Percentiles rank a stretch among this genome's conserved stretches.
Evolutionary conservation across 805 yeast genomes (phyloP).

Genomic region (Pichia kluyveri): DNA sequence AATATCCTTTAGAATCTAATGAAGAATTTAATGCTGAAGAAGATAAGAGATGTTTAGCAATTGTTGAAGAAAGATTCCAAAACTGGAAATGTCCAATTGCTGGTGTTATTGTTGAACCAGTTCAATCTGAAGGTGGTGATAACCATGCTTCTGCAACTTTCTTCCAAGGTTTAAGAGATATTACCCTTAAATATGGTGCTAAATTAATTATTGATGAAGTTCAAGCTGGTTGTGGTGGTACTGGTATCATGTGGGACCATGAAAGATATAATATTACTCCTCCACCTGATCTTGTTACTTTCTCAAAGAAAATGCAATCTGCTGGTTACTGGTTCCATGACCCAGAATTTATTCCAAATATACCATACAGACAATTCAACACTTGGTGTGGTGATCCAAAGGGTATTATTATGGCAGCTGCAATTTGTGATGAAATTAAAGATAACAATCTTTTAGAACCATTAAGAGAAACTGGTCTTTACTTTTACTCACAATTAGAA

Average conservation of each 20-base stretch:
- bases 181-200: slow-evolving; percentile 62
- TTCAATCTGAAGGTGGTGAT: slow-evolving; percentile 89
- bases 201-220: slow-evolving; percentile 78
- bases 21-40: slow-evolving; percentile 68
- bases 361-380: slow-evolving; percentile 84
- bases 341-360: slow-evolving; percentile 62
- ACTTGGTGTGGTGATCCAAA: slow-evolving; percentile 94
- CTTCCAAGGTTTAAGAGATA: slow-evolving; percentile 76
- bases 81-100: slow-evolving; percentile 75
- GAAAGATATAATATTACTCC: slow-evolving; percentile 71
- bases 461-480: slow-evolving; percentile 56
- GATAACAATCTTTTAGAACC: slow-evolving; percentile 50
- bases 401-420: slow-evolving; percentile 64
- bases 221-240: slow-evolving; percentile 85
- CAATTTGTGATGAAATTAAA: slow-evolving; percentile 57
- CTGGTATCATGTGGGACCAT: slow-evolving; percentile 83
- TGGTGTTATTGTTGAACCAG: slow-evolving; percentile 84
- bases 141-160: slow-evolving; percentile 71
- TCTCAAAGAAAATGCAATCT: slow-evolving; percentile 82
- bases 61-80: slow-evolving; percentile 62
- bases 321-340: slow-evolving; percentile 81
- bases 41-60: slow-evolving; percentile 71
- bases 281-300: slow-evolving; percentile 78
- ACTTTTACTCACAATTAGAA: slow-evolving; percentile 50
- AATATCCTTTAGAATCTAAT: slow-evolving; percentile 78